Conservation (phyloP, 805 yeast genomes). For the Yarrowia deformans region DNA sequence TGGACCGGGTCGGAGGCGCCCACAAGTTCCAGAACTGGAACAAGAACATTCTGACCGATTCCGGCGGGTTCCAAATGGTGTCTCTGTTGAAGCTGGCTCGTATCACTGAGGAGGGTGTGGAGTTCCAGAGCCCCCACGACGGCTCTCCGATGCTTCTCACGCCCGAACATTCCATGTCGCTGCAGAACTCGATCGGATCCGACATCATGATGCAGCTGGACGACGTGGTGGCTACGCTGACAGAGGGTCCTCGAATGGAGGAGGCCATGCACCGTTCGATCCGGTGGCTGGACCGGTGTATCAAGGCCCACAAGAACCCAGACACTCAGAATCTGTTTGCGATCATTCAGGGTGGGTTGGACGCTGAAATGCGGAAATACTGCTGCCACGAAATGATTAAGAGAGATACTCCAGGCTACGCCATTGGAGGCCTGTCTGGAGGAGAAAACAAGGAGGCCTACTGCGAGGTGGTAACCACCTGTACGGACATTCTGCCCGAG, state of each 20-base stretch:
- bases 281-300: conserved; percentile 57
- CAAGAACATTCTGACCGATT: conserved; percentile 55
- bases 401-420: conserved; percentile 57
- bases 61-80: conserved; percentile 59
- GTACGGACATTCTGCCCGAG: conserved; percentile 54
- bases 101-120: conserved; percentile 58
- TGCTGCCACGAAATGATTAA: conserved; percentile 56
- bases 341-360: conserved; percentile 58
- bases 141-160: conserved; percentile 57
- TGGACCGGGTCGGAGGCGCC: conserved; percentile 56
- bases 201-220: conserved; percentile 59
- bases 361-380: conserved; percentile 50
- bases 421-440: conserved; percentile 58
- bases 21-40: conserved; percentile 55
- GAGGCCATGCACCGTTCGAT: conserved; percentile 57
- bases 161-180: conserved; percentile 57
- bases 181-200: conserved; percentile 56
- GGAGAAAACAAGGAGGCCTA: conserved; percentile 55
- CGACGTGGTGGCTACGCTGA: conserved; percentile 56
- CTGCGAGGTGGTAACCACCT: conserved; percentile 53
- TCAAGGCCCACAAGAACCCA: conserved; percentile 55
- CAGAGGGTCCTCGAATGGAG: conserved; percentile 56
- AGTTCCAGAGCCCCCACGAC: conserved; percentile 56
- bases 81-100: conserved; percentile 56
- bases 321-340: conserved; percentile 55